Evolutionary conservation across 257 asterid genomes (phyloP).

Genomic region (Solanum sejunctum): DNA sequence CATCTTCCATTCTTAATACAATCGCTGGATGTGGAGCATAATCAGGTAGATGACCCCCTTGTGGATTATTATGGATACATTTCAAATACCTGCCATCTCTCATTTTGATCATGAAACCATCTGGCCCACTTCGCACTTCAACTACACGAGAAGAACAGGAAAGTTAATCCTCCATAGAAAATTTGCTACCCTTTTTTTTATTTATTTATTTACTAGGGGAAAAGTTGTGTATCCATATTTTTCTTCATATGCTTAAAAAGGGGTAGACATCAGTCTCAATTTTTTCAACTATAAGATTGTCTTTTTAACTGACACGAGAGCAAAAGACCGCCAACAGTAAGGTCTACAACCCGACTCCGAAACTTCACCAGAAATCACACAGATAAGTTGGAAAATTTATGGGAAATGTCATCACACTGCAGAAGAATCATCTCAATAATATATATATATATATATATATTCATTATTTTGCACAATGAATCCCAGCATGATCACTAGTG

Average conservation of each 20-base stretch:
- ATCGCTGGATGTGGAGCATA: conserved; percentile 96
- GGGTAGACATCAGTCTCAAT: neutral
- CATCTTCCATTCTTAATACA: conserved; percentile 94
- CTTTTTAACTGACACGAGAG: neutral
- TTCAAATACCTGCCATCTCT: conserved; percentile 78
- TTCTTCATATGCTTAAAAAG: neutral
- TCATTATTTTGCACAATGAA: neutral
- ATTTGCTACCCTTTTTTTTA: neutral
- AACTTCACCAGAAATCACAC: neutral
- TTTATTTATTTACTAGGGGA: neutral
- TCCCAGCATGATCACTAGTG: neutral
- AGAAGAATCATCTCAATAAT: neutral
- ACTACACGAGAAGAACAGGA: conserved; percentile 28
- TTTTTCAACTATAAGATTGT: neutral
- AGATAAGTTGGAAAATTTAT: neutral
- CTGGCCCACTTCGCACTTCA: conserved; percentile 91
- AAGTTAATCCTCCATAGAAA: neutral
- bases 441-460: neutral
- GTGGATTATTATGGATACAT: conserved; percentile 79
- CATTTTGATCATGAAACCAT: conserved; percentile 95
- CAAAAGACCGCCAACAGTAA: neutral
- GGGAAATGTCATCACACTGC: neutral
- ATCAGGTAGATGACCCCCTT: conserved; percentile 64
- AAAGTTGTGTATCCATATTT: neutral
- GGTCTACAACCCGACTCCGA: neutral